phyloP scores from a whole-genome alignment of 306 rosid species.

The Sophora flavescens region DNA sequence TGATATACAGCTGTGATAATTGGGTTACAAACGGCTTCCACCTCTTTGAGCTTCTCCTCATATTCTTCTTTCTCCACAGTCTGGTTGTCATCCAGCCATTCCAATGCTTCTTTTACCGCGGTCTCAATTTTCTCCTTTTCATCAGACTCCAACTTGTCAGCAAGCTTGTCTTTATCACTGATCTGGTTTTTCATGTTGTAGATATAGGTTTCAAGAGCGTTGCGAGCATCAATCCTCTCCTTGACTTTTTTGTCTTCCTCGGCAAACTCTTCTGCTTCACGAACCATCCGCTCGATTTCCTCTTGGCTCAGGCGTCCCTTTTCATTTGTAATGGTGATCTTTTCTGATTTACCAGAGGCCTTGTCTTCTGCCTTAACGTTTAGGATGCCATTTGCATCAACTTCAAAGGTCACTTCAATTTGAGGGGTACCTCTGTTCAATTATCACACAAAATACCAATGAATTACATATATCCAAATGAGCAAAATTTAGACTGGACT shows the following conservation, averaged over 20 bases:
- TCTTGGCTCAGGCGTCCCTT: constrained; percentile 97
- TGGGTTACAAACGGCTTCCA: constrained; percentile 97
- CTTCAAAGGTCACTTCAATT: constrained; percentile 99
- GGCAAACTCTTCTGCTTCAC: constrained; percentile 93
- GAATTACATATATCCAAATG: background rate
- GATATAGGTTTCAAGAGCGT: constrained; percentile 82
- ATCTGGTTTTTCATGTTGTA: constrained; percentile 98
- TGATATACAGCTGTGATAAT: too few relatives aligned
- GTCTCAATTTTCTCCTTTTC: constrained; percentile 96
- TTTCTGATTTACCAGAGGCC: constrained; percentile 97
- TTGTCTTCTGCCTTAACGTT: constrained; percentile 98
- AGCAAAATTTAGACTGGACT: background rate
- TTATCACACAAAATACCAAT: constrained; percentile 8
- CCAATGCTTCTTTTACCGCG: constrained; percentile 93
- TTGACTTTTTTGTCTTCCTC: constrained; percentile 98
- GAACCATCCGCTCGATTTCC: constrained; percentile 96
- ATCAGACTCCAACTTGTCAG: constrained; percentile 90
- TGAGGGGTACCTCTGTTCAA: constrained; percentile 94
- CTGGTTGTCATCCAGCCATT: constrained; percentile 98
- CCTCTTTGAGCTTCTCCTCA: constrained; percentile 94
- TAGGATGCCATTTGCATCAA: constrained; percentile 95
- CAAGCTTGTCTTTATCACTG: constrained; percentile 93
- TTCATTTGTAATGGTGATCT: constrained; percentile 97
- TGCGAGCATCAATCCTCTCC: constrained; percentile 94
- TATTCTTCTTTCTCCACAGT: constrained; percentile 88